Base-by-base conservation (phyloP, 331 rosid genomes). In the Quercus tomentella region DNA sequence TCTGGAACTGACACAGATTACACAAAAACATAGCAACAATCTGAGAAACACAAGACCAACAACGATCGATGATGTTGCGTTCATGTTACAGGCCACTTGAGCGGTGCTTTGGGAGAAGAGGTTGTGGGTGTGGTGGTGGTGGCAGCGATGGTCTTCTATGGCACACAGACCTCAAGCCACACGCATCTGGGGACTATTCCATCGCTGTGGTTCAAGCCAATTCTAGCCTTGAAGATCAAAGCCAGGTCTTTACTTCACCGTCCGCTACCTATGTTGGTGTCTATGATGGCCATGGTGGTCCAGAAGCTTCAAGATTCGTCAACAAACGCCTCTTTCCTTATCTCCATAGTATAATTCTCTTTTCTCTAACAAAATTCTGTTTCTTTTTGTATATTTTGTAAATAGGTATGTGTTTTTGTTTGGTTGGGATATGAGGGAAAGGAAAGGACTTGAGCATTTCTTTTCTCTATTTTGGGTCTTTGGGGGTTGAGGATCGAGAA, bases 121-220 rank as follows among this genome's bases (percentile, higher is more conserved):
- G 66, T 17, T 12, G 25, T 60, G 57, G 43, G 52, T 73, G 41
- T 41, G 82, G 85, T 11, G 73, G 85, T 4, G 88, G 82, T 1
- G 82, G 92, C 8, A 77, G 82, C 6, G 98, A 95, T 79, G 88
- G 88, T 4, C 89, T 94, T 31, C 88, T 95, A 23, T 95, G 99
- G 99, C 94, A 95, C 72, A 79, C 91, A 23, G 98, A 95, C 66
- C 79, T 93, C 80, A 90, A 89, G 79, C 91, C 97, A 10, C 90
- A 91, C 65, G 97, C 97, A 72, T 90, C 93, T 37, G 99, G 99
- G 12, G 98, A 95, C 70, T 95, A 89, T 85, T 95, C 99, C 70
- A 95, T 95, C 65, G 99, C 99, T 17, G 98, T 95, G 22, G 99
- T 86, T 51, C 99, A 95, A 69, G 99, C 99, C 31, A 95, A 95